phyloP scores from a whole-genome alignment of 2,329 filamentous ascomycete species.

The Cytospora paraplurivora region DNA sequence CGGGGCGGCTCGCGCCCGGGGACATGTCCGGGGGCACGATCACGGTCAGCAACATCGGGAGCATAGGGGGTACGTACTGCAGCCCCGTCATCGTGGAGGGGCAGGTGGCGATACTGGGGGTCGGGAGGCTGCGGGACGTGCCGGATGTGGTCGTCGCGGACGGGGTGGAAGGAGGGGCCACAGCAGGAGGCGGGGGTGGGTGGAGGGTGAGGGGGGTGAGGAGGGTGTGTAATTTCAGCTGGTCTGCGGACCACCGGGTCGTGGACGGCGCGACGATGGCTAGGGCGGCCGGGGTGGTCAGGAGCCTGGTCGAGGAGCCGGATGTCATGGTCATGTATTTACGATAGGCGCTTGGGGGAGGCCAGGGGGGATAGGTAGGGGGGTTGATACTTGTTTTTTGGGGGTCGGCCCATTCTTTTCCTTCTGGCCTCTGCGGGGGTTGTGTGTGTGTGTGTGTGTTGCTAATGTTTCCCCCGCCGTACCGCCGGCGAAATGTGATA shows the following conservation, averaged over 20 bases:
- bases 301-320: conserved; percentile 77
- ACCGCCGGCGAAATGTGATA: neutral
- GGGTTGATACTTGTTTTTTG: neutral
- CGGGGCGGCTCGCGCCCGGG: conserved; percentile 71
- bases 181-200: no score
- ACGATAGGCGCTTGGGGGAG: conserved; percentile 50
- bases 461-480: neutral
- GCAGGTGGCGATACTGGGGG: conserved; percentile 88
- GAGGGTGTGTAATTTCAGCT: conserved; percentile 88
- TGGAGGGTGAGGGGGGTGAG: conserved; percentile 35
- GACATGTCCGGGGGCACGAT: conserved; percentile 89
- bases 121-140: conserved; percentile 78
- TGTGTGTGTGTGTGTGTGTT: neutral
- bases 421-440: no score
- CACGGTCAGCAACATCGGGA: conserved; percentile 95
- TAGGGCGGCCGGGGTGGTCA: conserved; percentile 80
- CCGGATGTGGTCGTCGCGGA: conserved; percentile 71
- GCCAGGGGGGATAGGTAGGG: neutral
- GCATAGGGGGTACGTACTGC: conserved; percentile 89
- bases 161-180: conserved; percentile 53
- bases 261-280: conserved; percentile 96
- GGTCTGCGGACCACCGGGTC: conserved; percentile 93
- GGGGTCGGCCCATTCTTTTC: neutral
- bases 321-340: conserved; percentile 85
- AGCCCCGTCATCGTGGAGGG: conserved; percentile 87